phyloP scores from a whole-genome alignment of 306 rosid genomes.

The Malus sylvestris region DNA sequence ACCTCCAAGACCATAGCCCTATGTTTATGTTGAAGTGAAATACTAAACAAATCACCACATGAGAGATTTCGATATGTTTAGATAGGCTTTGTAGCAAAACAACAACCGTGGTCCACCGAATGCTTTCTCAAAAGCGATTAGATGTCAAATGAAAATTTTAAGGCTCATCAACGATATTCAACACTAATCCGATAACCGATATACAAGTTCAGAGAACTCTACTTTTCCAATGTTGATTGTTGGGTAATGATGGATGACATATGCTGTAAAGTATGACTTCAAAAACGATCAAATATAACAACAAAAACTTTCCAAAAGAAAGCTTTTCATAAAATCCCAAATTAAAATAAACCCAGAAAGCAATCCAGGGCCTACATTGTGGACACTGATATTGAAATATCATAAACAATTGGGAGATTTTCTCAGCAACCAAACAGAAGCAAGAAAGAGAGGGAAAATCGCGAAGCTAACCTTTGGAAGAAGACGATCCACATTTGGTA shows the following conservation, averaged over 20 bases:
- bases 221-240: not conserved
- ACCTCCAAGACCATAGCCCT: not conserved
- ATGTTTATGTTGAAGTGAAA: not conserved
- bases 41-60: not conserved
- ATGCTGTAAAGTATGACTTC: not conserved
- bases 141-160: not conserved
- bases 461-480: conserved; percentile 38
- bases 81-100: not conserved
- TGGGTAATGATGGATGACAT: not conserved
- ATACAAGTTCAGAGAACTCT: not conserved
- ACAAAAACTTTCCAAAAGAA: not conserved
- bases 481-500: conserved; percentile 23
- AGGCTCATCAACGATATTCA: not conserved
- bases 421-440: conserved; percentile 10
- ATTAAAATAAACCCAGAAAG: not conserved
- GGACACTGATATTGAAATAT: not conserved
- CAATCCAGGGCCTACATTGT: not conserved
- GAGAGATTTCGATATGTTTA: not conserved
- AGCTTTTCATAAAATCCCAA: not conserved
- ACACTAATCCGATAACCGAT: not conserved
- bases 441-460: not conserved
- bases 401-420: not conserved
- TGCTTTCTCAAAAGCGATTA: not conserved
- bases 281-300: not conserved
- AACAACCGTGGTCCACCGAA: conserved; percentile 3